A percentile compares a stretch with the other conserved stretches of the same genome.
These are phyloP conservation scores for Chrysopogon serrulatus DNA, from an alignment of 176 grass and related monocot species.

Conservation along the genomic window DNA sequence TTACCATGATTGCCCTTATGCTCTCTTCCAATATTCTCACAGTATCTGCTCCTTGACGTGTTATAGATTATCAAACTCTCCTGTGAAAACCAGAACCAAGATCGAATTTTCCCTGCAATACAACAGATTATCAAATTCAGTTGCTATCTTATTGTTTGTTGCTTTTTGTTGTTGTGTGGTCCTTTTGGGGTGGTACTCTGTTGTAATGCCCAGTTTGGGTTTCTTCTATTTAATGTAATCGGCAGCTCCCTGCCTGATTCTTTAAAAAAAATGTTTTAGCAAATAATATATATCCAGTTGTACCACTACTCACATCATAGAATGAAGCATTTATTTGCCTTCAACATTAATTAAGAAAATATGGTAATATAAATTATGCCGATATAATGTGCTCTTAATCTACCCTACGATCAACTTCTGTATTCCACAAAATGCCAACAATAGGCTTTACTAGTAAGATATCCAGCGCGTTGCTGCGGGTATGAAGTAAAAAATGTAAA, in stretches of 20 bases:
- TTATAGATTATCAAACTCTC: constrained; percentile 84
- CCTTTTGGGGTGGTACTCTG: too few relatives aligned
- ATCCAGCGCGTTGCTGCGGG: too few relatives aligned
- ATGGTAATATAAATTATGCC: neutral
- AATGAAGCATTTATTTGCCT: neutral
- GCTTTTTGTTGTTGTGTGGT: neutral
- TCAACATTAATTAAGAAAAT: neutral
- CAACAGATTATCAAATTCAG: neutral
- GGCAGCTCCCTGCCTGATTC: neutral
- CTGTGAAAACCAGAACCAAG: constrained; percentile 88
- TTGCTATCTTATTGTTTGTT: neutral
- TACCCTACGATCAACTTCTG: neutral
- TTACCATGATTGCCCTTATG: constrained; percentile 99
- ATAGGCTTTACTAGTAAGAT: too few relatives aligned
- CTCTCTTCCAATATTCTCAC: constrained; percentile 93
- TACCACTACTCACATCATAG: neutral
- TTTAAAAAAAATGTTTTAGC: neutral
- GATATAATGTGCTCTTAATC: neutral
- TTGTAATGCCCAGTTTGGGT: neutral
- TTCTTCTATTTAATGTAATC: neutral
- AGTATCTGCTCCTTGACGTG: constrained; percentile 87
- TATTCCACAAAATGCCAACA: neutral
- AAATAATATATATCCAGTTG: neutral
- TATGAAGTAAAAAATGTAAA: too few relatives aligned
- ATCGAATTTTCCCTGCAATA: constrained; percentile 69